Evolutionary conservation across 2,329 filamentous ascomycete genomes (phyloP).

Genomic region (Myriosclerotinia curreyana): DNA sequence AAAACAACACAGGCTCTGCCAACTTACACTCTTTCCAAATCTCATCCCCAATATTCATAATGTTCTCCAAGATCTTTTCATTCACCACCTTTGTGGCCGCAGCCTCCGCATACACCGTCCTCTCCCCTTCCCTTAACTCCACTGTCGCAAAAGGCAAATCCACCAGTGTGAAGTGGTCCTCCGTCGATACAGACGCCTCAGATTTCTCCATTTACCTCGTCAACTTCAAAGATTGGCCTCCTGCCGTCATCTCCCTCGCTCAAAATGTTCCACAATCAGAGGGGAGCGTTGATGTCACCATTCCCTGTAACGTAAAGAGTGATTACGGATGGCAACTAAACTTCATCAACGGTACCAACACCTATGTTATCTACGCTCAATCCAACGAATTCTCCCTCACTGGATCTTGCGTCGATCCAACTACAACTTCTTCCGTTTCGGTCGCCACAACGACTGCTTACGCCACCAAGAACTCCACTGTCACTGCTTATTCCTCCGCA

Average conservation of each 20-base stretch:
- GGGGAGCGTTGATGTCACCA: conserved; percentile 1
- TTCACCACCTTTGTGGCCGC: conserved; percentile 10
- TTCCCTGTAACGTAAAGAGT: conserved; percentile 6
- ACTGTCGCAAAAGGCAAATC: conserved; percentile 16
- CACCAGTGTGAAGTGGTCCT: conserved; percentile 11
- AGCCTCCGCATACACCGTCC: conserved; percentile 14
- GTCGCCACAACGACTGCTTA: neutral
- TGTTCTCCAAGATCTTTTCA: conserved; percentile 18
- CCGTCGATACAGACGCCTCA: conserved; percentile 15
- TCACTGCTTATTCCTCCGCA: neutral
- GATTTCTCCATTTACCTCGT: conserved; percentile 20
- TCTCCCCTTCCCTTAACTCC: conserved; percentile 14
- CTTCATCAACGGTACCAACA: conserved; percentile 23
- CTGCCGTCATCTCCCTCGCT: conserved; percentile 19
- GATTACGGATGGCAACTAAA: conserved; percentile 22
- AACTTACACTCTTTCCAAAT: conserved; percentile 18
- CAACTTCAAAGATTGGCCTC: conserved; percentile 21
- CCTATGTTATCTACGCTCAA: conserved; percentile 21
- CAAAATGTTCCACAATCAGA: conserved; percentile 15
- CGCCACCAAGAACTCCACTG: conserved; percentile 12
- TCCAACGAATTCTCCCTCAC: conserved; percentile 4
- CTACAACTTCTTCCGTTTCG: neutral
- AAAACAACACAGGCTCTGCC: conserved; percentile 9
- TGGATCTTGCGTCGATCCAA: conserved; percentile 19
- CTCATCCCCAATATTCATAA: neutral